Base-by-base conservation (phyloP, 2,329 filamentous ascomycete genomes). In the Alternaria ethzedia region DNA sequence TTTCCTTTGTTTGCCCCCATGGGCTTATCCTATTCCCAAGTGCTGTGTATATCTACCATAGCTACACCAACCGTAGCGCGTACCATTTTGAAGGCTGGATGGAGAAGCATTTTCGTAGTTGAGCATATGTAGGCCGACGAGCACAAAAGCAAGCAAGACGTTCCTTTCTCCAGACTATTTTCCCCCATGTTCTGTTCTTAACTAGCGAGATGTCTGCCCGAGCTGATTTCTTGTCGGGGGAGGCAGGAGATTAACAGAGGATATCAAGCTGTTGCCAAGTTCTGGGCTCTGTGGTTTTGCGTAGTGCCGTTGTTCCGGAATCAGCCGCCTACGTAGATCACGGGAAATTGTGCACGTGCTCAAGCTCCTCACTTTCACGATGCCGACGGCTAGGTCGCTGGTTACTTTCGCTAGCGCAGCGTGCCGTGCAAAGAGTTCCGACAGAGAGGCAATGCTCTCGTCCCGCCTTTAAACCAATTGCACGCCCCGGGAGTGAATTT, bases 101-200 rank as follows among this genome's bases (percentile, higher is more conserved):
- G 61, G 26, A 51, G 36, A 20, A 50, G 50, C 32, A 60, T 60
- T 51, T 50, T 30, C 54, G 56, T 64, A 66, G 63, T 64, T 56
- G 58, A 66, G 60, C 67, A 69, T 70, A 70, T 54, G 65, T 71
- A 61, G 65, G 60, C 65, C 63, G 69, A 69, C 60, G 63, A 63
- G 64, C 64, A 72, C 67, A 74, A 72, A 71, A 77, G 73, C 75
- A 71, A 77, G 72, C 75, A 75, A 64, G 50, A 63, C 60, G 64
- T 66, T 72, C 63, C 63, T 65, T 71, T 65, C 32, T 47, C 25
- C n/a, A 15, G 32, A n/a, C 15, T 5, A 13, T 32, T 26, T 45
- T 45, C 43, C 43, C 17, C 43, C 11, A 45, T 45, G 36, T 17
- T 45, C 20, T 45, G 3, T 21, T 21, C 11, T 12, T 45, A 10